phyloP scores from a whole-genome alignment of 1,139 yeast genomes.

The Spathaspora sp. region DNA sequence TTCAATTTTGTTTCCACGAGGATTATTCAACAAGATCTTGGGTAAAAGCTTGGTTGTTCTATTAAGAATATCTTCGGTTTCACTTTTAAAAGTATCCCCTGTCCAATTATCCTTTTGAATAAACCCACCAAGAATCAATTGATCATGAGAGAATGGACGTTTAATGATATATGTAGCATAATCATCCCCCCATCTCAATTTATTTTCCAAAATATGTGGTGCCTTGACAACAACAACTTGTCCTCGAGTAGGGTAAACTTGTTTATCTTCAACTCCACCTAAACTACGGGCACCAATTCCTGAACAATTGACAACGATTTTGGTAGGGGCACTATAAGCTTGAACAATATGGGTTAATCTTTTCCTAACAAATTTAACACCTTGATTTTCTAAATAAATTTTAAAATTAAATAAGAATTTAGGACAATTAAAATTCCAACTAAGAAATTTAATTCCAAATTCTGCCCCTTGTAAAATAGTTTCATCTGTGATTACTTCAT shows the following conservation, averaged over 20 bases:
- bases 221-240: slow-evolving; percentile 65
- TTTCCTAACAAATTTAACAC: slow-evolving; percentile 49
- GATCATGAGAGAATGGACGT: slow-evolving; percentile 60
- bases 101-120: slow-evolving; percentile 59
- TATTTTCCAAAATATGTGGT: slow-evolving; percentile 51
- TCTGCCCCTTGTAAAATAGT: slow-evolving; percentile 48
- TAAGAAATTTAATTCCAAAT: slow-evolving; percentile 53
- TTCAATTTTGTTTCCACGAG: slow-evolving; percentile 16
- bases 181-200: slow-evolving; percentile 51
- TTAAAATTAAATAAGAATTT: slow-evolving; percentile 48
- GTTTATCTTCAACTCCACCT: slow-evolving; percentile 55
- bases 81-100: slow-evolving; percentile 51
- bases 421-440: slow-evolving; percentile 73
- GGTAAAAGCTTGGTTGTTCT: slow-evolving; percentile 59
- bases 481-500: slow-evolving; percentile 25
- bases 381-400: slow-evolving; percentile 38
- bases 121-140: slow-evolving; percentile 68
- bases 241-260: slow-evolving; percentile 64
- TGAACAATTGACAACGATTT: slow-evolving; percentile 63
- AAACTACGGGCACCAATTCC: slow-evolving; percentile 62
- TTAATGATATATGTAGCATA: slow-evolving; percentile 68
- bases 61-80: slow-evolving; percentile 56
- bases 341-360: slow-evolving; percentile 53
- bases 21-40: slow-evolving; percentile 41
- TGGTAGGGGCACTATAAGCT: slow-evolving; percentile 44